Evolutionary conservation across 371 early-diverging fungal genomes (phyloP).

Genomic region (Catenaria anguillulae): DNA sequence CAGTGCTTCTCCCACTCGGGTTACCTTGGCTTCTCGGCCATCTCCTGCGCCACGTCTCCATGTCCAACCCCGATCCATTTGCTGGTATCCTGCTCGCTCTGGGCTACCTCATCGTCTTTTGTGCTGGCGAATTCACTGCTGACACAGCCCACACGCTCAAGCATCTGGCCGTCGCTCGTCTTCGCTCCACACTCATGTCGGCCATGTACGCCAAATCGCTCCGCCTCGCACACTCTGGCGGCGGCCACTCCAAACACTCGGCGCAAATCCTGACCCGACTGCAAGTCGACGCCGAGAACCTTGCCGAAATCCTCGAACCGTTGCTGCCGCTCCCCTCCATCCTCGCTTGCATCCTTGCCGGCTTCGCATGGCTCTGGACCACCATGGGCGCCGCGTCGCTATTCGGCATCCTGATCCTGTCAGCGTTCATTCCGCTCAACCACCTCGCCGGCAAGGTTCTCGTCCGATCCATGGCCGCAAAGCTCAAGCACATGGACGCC

Average conservation of each 20-base stretch:
- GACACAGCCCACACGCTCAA: not conserved
- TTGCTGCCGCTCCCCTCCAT: not conserved
- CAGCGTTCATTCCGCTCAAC: conserved; percentile 43
- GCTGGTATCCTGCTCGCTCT: not conserved
- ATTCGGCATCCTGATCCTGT: conserved; percentile 53
- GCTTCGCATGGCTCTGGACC: too few relatives aligned
- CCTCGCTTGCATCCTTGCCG: not conserved
- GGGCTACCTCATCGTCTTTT: not conserved
- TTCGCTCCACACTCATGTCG: not conserved
- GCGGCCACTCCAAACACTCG: not conserved
- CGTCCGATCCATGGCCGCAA: conserved; percentile 55
- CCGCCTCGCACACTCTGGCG: not conserved
- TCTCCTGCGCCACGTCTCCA: not conserved
- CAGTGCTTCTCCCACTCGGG: not conserved
- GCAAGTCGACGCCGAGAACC: not conserved
- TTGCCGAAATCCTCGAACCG: not conserved
- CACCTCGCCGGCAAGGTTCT: conserved; percentile 35
- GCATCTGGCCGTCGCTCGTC: not conserved
- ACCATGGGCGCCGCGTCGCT: too few relatives aligned
- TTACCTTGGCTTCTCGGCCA: not conserved
- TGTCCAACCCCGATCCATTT: not conserved
- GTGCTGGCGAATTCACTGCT: not conserved
- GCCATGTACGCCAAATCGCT: not conserved
- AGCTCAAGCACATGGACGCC: conserved; percentile 79
- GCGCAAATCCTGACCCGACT: not conserved